These are phyloP conservation scores for Blastobotrys persicus DNA, from an alignment of 1,139 yeast genomes.

Conservation along the genomic window DNA sequence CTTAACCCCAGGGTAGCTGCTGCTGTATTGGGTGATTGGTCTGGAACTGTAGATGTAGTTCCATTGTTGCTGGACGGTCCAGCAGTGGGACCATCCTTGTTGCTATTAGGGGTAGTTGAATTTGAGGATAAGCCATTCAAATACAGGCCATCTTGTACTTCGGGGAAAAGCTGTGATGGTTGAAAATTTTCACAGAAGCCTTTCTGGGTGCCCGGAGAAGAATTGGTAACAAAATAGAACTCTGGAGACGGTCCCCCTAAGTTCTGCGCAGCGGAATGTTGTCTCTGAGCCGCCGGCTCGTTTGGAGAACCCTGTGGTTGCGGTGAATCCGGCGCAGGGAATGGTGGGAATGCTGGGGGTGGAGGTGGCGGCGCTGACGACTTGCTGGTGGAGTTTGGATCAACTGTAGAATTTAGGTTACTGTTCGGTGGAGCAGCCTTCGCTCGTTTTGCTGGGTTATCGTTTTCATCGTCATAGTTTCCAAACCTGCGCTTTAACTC, in stretches of 20 bases:
- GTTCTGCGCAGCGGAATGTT: not conserved
- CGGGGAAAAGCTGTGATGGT: slow-evolving; percentile 42
- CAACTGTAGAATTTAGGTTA: not conserved
- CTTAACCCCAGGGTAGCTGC: not conserved
- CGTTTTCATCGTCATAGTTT: not conserved
- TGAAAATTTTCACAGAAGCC: slow-evolving; percentile 37
- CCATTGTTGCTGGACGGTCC: not conserved
- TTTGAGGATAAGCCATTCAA: slow-evolving; percentile 5
- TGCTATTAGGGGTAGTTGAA: slow-evolving; percentile 6
- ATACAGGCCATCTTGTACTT: slow-evolving; percentile 18
- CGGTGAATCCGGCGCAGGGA: slow-evolving; percentile 3
- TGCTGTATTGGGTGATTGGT: not conserved
- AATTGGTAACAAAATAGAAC: slow-evolving; percentile 37
- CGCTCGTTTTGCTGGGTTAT: slow-evolving; percentile 1
- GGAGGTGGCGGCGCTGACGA: slow-evolving; percentile 1
- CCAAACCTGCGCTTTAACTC: slow-evolving; percentile 2
- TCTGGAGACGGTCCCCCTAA: slow-evolving; percentile 29
- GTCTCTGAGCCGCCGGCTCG: not conserved
- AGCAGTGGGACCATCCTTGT: not conserved
- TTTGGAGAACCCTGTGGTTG: not conserved
- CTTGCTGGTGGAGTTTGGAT: not conserved
- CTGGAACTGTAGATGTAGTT: not conserved
- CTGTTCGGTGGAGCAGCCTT: not conserved
- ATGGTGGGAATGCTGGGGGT: slow-evolving; percentile 3
- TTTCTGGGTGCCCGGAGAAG: slow-evolving; percentile 30